Evolutionary conservation across 2,329 filamentous ascomycete genomes (phyloP).

Genomic region (Daldinia eschscholtzii): DNA sequence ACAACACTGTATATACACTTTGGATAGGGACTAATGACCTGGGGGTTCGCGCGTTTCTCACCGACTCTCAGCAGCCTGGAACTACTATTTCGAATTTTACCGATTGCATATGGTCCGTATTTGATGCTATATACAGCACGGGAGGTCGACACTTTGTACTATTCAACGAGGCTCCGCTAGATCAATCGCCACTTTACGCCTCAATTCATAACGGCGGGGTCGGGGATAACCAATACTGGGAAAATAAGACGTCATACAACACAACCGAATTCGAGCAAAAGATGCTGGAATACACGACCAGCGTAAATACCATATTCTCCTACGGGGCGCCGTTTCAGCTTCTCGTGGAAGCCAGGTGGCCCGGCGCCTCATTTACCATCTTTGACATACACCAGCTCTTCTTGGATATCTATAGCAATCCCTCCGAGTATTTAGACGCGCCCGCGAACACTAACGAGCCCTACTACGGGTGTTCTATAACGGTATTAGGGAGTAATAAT

Average conservation of each 20-base stretch:
- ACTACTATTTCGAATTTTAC: slow-evolving; percentile 72
- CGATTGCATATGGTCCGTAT: slow-evolving; percentile 74
- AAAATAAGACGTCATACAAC: slow-evolving; percentile 61
- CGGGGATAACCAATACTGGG: slow-evolving; percentile 61
- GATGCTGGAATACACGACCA: slow-evolving; percentile 63
- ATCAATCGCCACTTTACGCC: slow-evolving; percentile 76
- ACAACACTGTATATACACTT: slow-evolving; percentile 78
- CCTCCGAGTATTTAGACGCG: slow-evolving; percentile 70
- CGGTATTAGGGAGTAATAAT: slow-evolving; percentile 42
- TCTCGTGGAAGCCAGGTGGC: slow-evolving; percentile 62
- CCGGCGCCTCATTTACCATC: slow-evolving; percentile 71
- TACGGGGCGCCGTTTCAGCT: slow-evolving; percentile 64
- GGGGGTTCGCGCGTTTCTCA: slow-evolving; percentile 73
- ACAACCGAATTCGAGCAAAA: slow-evolving; percentile 61
- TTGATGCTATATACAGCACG: slow-evolving; percentile 72
- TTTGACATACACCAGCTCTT: slow-evolving; percentile 76
- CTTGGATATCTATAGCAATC: slow-evolving; percentile 73
- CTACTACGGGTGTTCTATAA: slow-evolving; percentile 64
- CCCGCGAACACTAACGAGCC: slow-evolving; percentile 71
- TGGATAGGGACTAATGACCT: slow-evolving; percentile 89
- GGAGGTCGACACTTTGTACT: slow-evolving; percentile 80
- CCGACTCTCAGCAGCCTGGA: slow-evolving; percentile 70
- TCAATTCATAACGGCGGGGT: slow-evolving; percentile 58
- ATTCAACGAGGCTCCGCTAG: slow-evolving; percentile 75
- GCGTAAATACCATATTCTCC: slow-evolving; percentile 63